Percentiles rank a stretch among this genome's conserved stretches.
Conservation (phyloP, 2,329 filamentous ascomycete species). For the Cytospora chrysosperma region DNA sequence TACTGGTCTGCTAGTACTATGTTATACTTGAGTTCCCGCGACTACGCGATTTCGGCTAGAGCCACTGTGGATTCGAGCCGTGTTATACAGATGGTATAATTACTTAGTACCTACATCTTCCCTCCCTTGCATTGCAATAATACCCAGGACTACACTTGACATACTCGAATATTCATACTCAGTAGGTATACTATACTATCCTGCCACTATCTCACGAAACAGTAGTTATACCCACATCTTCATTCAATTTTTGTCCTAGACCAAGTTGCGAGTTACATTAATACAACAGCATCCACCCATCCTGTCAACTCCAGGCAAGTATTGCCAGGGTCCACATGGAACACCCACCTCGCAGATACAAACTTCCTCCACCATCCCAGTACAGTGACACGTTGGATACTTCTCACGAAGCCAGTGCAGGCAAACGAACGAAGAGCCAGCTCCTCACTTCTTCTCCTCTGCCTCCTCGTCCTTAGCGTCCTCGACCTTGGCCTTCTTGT, state of each 20-base stretch:
- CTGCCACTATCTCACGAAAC: neutral
- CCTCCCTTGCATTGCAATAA: too few relatives aligned
- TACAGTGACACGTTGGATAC: neutral
- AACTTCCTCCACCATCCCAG: neutral
- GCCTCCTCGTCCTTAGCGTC: neutral
- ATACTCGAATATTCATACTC: too few relatives aligned
- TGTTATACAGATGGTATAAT: neutral
- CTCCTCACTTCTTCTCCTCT: neutral
- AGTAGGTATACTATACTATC: too few relatives aligned
- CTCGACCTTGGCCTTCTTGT: neutral
- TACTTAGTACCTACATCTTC: too few relatives aligned
- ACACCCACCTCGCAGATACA: neutral
- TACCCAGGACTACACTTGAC: too few relatives aligned
- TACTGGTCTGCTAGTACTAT: too few relatives aligned
- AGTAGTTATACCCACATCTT: neutral
- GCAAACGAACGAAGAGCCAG: neutral
- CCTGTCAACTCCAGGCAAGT: neutral
- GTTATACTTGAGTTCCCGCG: too few relatives aligned
- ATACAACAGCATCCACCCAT: neutral
- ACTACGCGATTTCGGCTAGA: too few relatives aligned
- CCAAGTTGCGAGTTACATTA: neutral
- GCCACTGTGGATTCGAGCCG: neutral
- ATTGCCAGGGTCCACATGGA: neutral
- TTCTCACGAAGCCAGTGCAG: neutral
- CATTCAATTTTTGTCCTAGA: neutral